Percentiles rank a stretch among this genome's conserved stretches.
Evolutionary conservation across 441 rosid species (phyloP).

Genomic region (Erodium texanum): DNA sequence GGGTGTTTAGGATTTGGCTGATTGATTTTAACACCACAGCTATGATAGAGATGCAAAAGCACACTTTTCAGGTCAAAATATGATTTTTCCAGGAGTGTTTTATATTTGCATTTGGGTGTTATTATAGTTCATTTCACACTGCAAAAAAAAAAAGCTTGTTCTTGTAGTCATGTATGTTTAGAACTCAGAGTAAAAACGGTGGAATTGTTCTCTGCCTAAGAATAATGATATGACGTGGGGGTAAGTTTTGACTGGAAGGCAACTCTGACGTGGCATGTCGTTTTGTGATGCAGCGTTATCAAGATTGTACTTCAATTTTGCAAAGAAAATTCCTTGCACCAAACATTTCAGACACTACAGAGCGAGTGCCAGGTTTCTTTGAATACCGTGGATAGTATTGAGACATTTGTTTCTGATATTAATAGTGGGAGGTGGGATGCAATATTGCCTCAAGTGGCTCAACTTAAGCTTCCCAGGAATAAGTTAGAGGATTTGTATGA

Average conservation of each 20-base stretch:
- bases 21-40: not conserved
- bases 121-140: not conserved
- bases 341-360: conserved; percentile 89
- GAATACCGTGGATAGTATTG: conserved; percentile 88
- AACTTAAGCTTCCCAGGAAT: conserved; percentile 89
- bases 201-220: not conserved
- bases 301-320: conserved; percentile 95
- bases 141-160: not conserved
- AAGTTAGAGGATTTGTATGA: conserved; percentile 88
- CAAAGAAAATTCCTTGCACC: conserved; percentile 91
- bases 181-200: not conserved
- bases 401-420: conserved; percentile 83
- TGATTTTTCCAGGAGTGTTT: not conserved
- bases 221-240: not conserved
- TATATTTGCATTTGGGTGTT: not conserved
- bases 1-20: not conserved
- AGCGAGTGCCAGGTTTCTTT: conserved; percentile 92
- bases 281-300: conserved; percentile 50
- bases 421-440: conserved; percentile 95
- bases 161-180: not conserved
- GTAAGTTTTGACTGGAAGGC: conserved; percentile 1
- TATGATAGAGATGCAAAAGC: not conserved
- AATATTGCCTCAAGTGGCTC: conserved; percentile 86
- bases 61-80: not conserved
- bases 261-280: not conserved